These are phyloP conservation scores for Phialocephala subalpina DNA, from an alignment of 2,329 filamentous ascomycete genomes.

Conservation along the genomic window DNA sequence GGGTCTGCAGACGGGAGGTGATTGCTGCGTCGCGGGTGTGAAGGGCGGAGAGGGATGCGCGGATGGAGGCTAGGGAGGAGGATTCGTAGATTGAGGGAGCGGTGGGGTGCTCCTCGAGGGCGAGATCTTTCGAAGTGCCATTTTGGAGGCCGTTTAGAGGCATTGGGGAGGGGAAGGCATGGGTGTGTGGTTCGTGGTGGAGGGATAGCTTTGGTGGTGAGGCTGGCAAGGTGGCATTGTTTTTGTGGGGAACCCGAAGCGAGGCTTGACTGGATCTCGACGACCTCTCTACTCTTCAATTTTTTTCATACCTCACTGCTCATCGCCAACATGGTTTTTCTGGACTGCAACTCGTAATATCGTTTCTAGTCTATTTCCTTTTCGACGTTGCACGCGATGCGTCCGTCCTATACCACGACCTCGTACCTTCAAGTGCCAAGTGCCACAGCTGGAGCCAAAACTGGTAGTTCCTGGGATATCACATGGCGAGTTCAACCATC, in stretches of 20 bases:
- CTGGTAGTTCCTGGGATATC: too few relatives aligned
- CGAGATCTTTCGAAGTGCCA: conserved; percentile 37
- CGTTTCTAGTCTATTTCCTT: too few relatives aligned
- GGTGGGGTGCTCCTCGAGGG: conserved; percentile 25
- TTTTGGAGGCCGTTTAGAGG: conserved; percentile 45
- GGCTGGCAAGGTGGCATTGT: conserved; percentile 10
- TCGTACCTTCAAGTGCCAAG: too few relatives aligned
- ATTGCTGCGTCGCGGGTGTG: conserved; percentile 79
- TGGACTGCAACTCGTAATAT: neutral
- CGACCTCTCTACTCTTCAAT: neutral
- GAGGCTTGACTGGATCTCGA: neutral
- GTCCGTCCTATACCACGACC: neutral
- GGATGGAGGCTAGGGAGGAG: conserved; percentile 80
- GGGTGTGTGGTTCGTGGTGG: conserved; percentile 29
- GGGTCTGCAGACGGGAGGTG: conserved; percentile 75
- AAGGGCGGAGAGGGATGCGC: conserved; percentile 76
- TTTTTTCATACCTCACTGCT: neutral
- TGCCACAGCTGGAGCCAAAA: too few relatives aligned
- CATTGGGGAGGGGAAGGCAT: conserved; percentile 45
- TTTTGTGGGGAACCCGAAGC: conserved; percentile 11
- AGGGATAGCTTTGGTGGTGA: neutral
- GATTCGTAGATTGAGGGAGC: conserved; percentile 67
- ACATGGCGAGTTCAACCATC: neutral
- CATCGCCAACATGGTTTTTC: neutral
- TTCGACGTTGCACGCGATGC: too few relatives aligned